Evolutionary conservation across 164 flowering plant species (phyloP), one percentile per base, ranked within the genome.

Genomic region (Annona cherimola): DNA sequence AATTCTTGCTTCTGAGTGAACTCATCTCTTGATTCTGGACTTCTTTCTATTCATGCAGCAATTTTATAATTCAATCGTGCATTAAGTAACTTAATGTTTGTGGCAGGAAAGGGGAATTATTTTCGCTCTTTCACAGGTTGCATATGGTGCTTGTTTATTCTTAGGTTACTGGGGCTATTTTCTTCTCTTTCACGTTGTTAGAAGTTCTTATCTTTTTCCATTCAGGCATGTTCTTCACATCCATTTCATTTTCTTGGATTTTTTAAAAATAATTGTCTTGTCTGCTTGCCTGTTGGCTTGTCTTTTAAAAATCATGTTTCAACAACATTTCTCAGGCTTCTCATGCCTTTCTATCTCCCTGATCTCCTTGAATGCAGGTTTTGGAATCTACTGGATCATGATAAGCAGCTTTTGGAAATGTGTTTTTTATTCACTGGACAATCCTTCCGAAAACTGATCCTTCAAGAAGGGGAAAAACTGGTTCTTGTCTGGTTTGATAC

Each of bases 381-480:
- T 54, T 81, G 86, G 76, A 81, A 67, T 76, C 44, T 76, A 74
- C 77, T 76, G 80, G 79, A 81, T 76, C 75, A 50, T 80, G 97
- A 96, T 78, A 68, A 60, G 81, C 82, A 84, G 75, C 92, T 93
- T 46, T 84, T 85, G 57, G 80, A 80, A 73, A 85, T 91, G 99
- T 93, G 91, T 79, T 70, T 75, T 73, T 57, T 90, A 73, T 90
- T 93, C 79, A 91, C 97, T 5, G 42, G 83, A 62, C 98, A 95
- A 80, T 95, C 99, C 54, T 76, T 90, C 44, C 82, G 85, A 18
- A 95, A 93, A 81, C 80, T 95, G 77, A 68, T 93, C 60, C 98
- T 95, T 80, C 98, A 93, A 79, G 99, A 95, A 85, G 98, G 99
- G 70, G 98, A 95, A 84, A 95, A 93, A 79, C 69, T 93, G 84